Conservation (phyloP, 1,139 yeast species). For the Saccharomyces pastorianus region DNA sequence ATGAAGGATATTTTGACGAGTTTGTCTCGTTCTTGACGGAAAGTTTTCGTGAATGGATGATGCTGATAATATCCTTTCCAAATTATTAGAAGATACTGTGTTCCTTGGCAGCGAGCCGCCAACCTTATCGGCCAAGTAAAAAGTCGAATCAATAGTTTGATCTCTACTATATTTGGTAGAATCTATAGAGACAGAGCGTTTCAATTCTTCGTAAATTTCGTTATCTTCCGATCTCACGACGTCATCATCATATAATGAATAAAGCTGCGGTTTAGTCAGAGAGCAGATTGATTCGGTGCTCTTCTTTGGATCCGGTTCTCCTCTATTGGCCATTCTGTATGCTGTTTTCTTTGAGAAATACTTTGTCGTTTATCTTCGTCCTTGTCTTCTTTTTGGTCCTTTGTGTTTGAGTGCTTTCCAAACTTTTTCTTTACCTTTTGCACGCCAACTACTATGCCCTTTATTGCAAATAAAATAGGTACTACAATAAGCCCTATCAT, state of each 20-base stretch:
- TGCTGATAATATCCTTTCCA: neutral
- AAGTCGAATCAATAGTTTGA: neutral
- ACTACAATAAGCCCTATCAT: neutral
- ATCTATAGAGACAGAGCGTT: slow-evolving; percentile 12
- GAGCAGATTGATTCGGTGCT: slow-evolving; percentile 24
- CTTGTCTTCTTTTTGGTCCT: neutral
- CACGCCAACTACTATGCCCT: neutral
- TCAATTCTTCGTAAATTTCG: slow-evolving; percentile 21
- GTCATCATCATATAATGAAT: slow-evolving; percentile 30
- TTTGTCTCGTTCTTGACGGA: slow-evolving; percentile 5
- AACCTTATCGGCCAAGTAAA: neutral
- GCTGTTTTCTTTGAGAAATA: neutral
- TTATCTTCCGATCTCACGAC: slow-evolving; percentile 26
- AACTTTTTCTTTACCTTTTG: neutral
- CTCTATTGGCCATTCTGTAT: neutral
- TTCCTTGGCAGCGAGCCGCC: neutral
- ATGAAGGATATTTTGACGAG: slow-evolving; percentile 9
- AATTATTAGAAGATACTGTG: neutral
- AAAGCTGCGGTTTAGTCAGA: slow-evolving; percentile 29
- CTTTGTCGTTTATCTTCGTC: neutral
- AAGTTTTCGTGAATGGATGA: slow-evolving; percentile 3
- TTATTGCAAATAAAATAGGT: neutral
- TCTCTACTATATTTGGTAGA: neutral
- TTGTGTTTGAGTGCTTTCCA: neutral
- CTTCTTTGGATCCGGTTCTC: neutral